Conservation (phyloP, 1,139 yeast species). For the Suhomyces maxii region DNA sequence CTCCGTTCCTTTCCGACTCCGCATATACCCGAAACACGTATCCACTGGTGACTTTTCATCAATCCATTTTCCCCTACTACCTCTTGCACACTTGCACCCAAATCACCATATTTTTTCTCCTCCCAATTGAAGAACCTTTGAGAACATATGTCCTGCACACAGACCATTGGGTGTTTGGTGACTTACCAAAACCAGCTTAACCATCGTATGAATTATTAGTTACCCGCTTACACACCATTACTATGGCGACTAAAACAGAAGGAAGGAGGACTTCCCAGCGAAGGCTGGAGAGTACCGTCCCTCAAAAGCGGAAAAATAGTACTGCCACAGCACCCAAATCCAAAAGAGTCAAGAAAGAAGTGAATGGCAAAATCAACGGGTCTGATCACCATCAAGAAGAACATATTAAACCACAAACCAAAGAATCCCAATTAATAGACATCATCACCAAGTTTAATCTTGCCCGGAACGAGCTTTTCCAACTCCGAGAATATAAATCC, state of each 20-base stretch:
- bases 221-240: not conserved
- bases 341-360: constrained; percentile 1
- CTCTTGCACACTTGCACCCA: not conserved
- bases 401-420: not conserved
- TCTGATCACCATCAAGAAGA: not conserved
- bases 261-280: constrained; percentile 7
- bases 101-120: not conserved
- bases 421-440: constrained; percentile 28
- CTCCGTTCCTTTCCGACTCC: no score
- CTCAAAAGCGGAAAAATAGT: constrained; percentile 7
- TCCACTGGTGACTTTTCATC: no score
- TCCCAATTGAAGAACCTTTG: not conserved
- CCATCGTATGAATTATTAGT: not conserved
- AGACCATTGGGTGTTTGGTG: not conserved
- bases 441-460: constrained; percentile 48
- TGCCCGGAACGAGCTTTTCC: constrained; percentile 52
- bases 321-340: not conserved
- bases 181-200: not conserved
- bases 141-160: not conserved
- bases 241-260: constrained; percentile 8
- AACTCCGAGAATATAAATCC: constrained; percentile 59
- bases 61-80: no score
- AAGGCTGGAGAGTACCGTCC: constrained; percentile 1
- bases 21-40: no score
- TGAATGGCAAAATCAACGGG: not conserved